These are phyloP conservation scores for Capsicum chinense DNA, from an alignment of 257 asterid genomes.

Conservation along the genomic window DNA sequence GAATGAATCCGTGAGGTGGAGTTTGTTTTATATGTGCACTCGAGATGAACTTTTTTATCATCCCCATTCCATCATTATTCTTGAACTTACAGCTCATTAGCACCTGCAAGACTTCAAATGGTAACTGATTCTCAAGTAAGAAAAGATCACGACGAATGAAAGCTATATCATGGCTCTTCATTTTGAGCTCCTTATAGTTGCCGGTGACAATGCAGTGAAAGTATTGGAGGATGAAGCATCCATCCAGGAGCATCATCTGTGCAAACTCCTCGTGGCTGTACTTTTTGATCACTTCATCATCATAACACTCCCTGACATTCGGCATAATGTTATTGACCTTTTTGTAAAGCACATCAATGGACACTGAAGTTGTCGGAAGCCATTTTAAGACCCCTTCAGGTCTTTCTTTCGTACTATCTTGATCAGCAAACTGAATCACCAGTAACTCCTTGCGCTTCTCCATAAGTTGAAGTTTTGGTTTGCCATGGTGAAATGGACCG, in stretches of 20 bases:
- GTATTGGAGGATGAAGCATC: conserved; percentile 28
- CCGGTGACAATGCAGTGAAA: not conserved
- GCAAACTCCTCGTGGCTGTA: not conserved
- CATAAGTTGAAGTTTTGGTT: not conserved
- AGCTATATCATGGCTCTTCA: conserved; percentile 24
- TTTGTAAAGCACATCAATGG: not conserved
- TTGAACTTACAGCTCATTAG: conserved; percentile 5
- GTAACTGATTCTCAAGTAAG: conserved; percentile 36
- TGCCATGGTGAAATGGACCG: conserved; percentile 31
- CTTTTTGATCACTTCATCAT: not conserved
- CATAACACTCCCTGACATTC: not conserved
- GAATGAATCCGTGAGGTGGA: not conserved
- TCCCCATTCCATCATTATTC: not conserved
- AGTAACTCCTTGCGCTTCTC: not conserved
- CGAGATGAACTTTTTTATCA: conserved; percentile 12
- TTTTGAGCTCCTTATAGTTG: not conserved
- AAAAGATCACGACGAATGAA: conserved; percentile 31
- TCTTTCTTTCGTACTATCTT: not conserved
- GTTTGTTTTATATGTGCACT: not conserved
- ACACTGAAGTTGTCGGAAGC: not conserved
- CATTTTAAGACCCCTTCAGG: not conserved
- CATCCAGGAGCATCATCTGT: conserved; percentile 35
- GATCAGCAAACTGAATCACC: not conserved
- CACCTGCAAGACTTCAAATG: conserved; percentile 25
- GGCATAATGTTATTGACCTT: not conserved